Conservation (phyloP, 192 early-diverging fungal genomes). For the Podila epigama region DNA sequence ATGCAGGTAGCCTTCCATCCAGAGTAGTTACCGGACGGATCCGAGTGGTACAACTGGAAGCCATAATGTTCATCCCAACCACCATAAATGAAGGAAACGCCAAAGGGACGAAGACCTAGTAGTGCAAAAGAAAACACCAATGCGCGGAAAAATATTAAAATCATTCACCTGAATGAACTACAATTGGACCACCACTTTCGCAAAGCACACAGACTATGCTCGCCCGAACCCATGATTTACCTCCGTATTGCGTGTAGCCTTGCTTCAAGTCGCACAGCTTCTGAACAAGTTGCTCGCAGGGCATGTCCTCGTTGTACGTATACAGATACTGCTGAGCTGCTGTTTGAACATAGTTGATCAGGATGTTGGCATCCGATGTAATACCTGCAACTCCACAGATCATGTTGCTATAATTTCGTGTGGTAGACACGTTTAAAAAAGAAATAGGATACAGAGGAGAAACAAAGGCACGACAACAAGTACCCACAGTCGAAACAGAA, state of each 20-base stretch:
- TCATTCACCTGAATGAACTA: not conserved
- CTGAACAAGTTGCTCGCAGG: conserved; percentile 95
- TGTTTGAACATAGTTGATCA: conserved; percentile 88
- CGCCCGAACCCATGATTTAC: conserved; percentile 1
- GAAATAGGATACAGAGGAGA: not conserved
- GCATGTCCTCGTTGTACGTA: conserved; percentile 91
- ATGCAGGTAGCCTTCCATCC: conserved; percentile 99
- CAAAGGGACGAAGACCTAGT: conserved; percentile 91
- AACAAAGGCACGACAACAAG: not conserved
- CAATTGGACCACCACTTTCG: not conserved
- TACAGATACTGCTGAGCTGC: conserved; percentile 89
- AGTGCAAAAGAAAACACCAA: not conserved
- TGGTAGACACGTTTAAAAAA: too few relatives aligned
- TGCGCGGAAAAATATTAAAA: not conserved
- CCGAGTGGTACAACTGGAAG: conserved; percentile 98
- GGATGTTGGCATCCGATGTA: conserved; percentile 94
- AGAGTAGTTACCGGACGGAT: conserved; percentile 98
- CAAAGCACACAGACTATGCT: not conserved
- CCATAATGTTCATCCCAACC: conserved; percentile 90
- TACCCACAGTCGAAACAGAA: not conserved
- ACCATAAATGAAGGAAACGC: conserved; percentile 97
- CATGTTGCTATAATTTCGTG: conserved; percentile 67
- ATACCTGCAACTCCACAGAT: conserved; percentile 96
- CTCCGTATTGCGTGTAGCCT: conserved; percentile 98
- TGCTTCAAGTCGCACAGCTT: conserved; percentile 97